A percentile compares a stretch with the other conserved stretches of the same genome.
phyloP scores from a whole-genome alignment of 164 flowering plant genomes.

The Aristolochia californica region DNA sequence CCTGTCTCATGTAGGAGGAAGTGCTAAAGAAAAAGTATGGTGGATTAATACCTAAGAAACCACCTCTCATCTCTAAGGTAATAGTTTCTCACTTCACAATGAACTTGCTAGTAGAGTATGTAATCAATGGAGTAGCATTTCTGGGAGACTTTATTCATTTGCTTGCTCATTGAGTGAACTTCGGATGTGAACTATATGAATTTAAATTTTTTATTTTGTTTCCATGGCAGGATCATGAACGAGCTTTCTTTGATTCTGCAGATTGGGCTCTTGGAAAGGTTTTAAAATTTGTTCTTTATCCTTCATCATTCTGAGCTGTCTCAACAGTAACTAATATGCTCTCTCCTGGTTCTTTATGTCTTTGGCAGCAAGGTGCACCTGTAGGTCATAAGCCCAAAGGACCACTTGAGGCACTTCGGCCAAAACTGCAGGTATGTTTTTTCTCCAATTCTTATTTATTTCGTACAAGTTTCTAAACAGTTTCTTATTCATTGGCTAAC shows the following conservation, averaged over 20 bases:
- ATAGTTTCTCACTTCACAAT: neutral
- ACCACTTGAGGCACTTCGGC: constrained; percentile 91
- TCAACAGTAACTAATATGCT: constrained; percentile 1
- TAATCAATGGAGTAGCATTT: too few species aligned
- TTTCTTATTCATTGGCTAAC: too few species aligned
- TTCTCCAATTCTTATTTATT: neutral
- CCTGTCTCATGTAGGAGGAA: constrained; percentile 50
- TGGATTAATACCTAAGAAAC: constrained; percentile 66
- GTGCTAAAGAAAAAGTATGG: constrained; percentile 76
- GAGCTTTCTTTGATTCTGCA: constrained; percentile 97
- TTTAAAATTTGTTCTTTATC: neutral
- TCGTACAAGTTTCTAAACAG: too few species aligned
- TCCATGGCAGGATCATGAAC: constrained; percentile 72
- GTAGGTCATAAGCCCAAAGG: constrained; percentile 65
- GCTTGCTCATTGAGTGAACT: neutral
- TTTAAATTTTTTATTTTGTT: neutral
- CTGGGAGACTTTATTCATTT: neutral
- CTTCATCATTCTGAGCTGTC: too few species aligned
- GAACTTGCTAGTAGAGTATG: too few species aligned
- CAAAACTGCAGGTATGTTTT: constrained; percentile 68
- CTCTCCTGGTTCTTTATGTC: neutral
- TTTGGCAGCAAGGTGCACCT: constrained; percentile 65
- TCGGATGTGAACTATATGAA: neutral
- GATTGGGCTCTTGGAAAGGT: constrained; percentile 99
- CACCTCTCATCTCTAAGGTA: constrained; percentile 87